Percentiles rank a stretch among this genome's conserved stretches.
Conservation (phyloP, 148 eudicot genomes). For the Nyssa sinensis region DNA sequence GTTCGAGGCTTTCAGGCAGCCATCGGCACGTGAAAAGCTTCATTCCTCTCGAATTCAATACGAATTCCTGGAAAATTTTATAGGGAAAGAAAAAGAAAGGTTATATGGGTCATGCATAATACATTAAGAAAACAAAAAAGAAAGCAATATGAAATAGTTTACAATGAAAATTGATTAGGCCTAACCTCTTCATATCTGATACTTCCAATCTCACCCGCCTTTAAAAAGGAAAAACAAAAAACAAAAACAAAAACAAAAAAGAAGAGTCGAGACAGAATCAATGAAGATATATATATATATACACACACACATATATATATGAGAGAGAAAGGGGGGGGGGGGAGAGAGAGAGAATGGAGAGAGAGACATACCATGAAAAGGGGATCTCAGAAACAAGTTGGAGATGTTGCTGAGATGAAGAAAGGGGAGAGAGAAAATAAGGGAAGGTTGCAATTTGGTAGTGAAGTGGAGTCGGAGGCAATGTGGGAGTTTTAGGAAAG, state of each 20-base stretch:
- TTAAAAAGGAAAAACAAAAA: conserved; percentile 6
- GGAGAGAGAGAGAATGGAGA: too few relatives aligned
- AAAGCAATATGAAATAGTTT: too few relatives aligned
- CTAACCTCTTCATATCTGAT: conserved; percentile 69
- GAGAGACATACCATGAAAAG: conserved; percentile 4
- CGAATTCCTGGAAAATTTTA: conserved; percentile 44
- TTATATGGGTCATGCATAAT: not conserved
- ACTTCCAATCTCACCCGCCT: conserved; percentile 32
- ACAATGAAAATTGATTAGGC: too few relatives aligned
- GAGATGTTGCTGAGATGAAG: not conserved
- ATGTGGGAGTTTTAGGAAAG: too few relatives aligned
- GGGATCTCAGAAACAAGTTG: not conserved
- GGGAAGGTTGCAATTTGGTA: too few relatives aligned
- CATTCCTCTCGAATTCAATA: conserved; percentile 41
- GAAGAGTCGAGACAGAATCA: not conserved
- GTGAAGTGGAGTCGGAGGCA: too few relatives aligned
- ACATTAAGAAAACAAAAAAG: too few relatives aligned
- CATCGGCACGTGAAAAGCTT: conserved; percentile 80
- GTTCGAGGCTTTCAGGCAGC: conserved; percentile 45
- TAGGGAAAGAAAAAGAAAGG: too few relatives aligned
- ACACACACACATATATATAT: not conserved
- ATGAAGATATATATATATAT: not conserved
- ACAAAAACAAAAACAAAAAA: not conserved
- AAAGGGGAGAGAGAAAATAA: not conserved
- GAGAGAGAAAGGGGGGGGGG: too few relatives aligned